phyloP scores from a whole-genome alignment of 2,329 filamentous ascomycete species.

The Bipolaris oryzae region DNA sequence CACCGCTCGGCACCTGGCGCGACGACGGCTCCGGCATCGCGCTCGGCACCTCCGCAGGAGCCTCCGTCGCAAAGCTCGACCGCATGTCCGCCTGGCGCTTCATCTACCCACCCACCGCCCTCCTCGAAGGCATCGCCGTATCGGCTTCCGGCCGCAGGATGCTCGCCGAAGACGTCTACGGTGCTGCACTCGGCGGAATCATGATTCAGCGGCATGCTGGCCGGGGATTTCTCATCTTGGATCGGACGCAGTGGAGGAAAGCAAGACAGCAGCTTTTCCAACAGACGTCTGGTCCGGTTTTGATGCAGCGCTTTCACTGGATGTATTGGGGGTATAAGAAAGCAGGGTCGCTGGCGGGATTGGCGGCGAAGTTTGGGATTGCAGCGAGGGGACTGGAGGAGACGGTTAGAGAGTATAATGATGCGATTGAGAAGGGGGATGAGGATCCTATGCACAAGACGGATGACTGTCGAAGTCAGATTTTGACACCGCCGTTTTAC shows the following conservation, averaged over 20 bases:
- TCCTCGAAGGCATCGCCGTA: not conserved
- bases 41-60: not conserved
- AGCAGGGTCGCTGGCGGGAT: not conserved
- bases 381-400: not conserved
- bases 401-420: not conserved
- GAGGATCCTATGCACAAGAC: not conserved
- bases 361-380: not conserved
- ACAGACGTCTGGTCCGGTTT: not conserved
- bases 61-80: not conserved
- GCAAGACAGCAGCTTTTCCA: not conserved
- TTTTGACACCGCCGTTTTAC: not conserved
- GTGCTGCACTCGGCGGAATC: not conserved
- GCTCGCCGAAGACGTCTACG: not conserved
- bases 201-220: not conserved
- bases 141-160: too few relatives aligned
- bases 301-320: not conserved
- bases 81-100: not conserved
- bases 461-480: not conserved
- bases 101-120: not conserved
- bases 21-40: not conserved
- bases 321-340: not conserved
- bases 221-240: not conserved
- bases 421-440: not conserved
- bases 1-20: not conserved
- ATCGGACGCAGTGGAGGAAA: not conserved